A percentile compares a stretch with the other conserved stretches of the same genome.
Conservation (phyloP, 2,329 filamentous ascomycete species). For the Bipolaris zeicola region DNA sequence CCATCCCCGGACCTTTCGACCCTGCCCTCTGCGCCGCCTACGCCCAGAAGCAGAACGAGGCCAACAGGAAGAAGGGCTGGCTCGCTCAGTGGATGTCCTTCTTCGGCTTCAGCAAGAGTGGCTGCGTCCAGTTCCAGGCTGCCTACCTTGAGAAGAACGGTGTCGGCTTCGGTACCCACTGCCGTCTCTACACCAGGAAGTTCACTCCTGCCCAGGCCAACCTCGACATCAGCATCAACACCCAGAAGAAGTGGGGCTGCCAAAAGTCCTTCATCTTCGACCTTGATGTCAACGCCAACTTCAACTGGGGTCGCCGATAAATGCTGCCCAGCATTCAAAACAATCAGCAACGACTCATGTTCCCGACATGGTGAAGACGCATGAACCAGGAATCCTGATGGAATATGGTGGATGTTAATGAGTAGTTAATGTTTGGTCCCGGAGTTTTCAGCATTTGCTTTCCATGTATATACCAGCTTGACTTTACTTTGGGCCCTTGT, state of each 20-base stretch:
- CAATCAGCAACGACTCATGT: slow-evolving; percentile 4
- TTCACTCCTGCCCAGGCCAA: slow-evolving; percentile 24
- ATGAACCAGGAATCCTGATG: not conserved
- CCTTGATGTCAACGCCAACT: slow-evolving; percentile 28
- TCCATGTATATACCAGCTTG: slow-evolving; percentile 7
- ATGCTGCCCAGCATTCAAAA: not conserved
- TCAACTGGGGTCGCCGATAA: slow-evolving; percentile 25
- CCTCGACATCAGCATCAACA: slow-evolving; percentile 25
- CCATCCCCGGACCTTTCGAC: slow-evolving; percentile 36
- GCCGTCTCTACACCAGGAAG: slow-evolving; percentile 36
- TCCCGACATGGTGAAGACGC: not conserved
- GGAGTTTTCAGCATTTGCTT: not conserved
- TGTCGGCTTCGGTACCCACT: slow-evolving; percentile 32
- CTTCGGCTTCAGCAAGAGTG: slow-evolving; percentile 28
- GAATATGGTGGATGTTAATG: slow-evolving; percentile 3
- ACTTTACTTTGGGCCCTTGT: slow-evolving; percentile 9
- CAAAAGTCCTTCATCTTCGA: slow-evolving; percentile 33
- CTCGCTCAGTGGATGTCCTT: slow-evolving; percentile 18
- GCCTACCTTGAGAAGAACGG: slow-evolving; percentile 31
- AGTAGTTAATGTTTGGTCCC: not conserved
- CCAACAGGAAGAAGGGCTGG: slow-evolving; percentile 27
- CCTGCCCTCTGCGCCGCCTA: slow-evolving; percentile 32
- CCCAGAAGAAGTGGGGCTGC: slow-evolving; percentile 24
- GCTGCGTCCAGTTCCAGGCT: slow-evolving; percentile 34
- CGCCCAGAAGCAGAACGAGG: slow-evolving; percentile 30